A percentile compares a stretch with the other conserved stretches of the same genome.
phyloP scores from a whole-genome alignment of 495 filamentous ascomycete species.

The Collariella sp. region DNA sequence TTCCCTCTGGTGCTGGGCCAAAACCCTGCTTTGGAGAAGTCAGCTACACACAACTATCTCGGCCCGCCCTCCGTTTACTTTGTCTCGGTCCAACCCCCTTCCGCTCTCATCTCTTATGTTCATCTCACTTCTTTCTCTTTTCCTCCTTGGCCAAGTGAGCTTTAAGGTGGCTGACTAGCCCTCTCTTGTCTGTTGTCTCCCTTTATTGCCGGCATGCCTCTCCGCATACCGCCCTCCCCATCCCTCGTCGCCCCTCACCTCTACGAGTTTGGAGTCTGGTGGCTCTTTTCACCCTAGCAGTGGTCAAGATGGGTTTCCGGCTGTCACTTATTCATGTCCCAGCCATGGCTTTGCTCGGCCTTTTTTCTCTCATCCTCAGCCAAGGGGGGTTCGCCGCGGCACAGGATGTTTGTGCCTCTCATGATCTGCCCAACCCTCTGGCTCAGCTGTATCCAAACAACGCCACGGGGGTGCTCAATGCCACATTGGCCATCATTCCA shows the following conservation, averaged over 20 bases:
- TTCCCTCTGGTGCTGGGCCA: slow-evolving; percentile 11
- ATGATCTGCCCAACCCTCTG: slow-evolving; percentile 30
- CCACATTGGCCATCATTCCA: slow-evolving; percentile 34
- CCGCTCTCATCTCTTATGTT: neutral
- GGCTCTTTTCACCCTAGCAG: slow-evolving; percentile 16
- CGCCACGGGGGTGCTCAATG: slow-evolving; percentile 36
- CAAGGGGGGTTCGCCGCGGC: slow-evolving; percentile 15
- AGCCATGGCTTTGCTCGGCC: slow-evolving; percentile 16
- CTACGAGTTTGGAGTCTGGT: slow-evolving; percentile 11
- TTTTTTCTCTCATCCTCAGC: slow-evolving; percentile 22
- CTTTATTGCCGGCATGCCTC: slow-evolving; percentile 17
- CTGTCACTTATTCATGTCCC: slow-evolving; percentile 20
- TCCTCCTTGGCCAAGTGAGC: neutral
- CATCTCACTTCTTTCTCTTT: neutral
- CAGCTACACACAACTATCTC: neutral
- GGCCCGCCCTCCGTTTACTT: slow-evolving; percentile 1
- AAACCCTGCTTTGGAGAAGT: neutral
- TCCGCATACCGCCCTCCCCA: slow-evolving; percentile 24
- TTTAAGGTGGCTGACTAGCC: slow-evolving; percentile 10
- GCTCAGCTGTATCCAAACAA: slow-evolving; percentile 30
- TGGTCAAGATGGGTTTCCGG: slow-evolving; percentile 20
- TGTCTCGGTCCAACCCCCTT: slow-evolving; percentile 5
- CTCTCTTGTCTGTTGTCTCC: slow-evolving; percentile 6
- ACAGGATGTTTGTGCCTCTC: slow-evolving; percentile 27
- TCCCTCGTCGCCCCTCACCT: slow-evolving; percentile 13